phyloP scores from a whole-genome alignment of 176 grass and related monocot genomes.

The Avena sativa region DNA sequence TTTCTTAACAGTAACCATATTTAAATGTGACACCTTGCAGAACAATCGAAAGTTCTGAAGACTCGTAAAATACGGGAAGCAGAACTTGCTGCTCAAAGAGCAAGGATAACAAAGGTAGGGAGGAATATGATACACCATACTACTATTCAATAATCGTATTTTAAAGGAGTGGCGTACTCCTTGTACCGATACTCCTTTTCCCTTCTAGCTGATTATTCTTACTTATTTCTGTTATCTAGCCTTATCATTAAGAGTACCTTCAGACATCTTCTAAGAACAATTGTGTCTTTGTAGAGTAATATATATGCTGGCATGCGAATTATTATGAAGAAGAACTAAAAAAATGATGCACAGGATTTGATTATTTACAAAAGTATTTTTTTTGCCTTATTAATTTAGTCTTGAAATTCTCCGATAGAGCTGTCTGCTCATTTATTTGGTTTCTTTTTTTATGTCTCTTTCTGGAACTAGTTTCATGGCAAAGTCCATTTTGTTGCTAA shows the following conservation, averaged over 20 bases:
- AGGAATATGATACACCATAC: background rate
- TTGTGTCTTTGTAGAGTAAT: background rate
- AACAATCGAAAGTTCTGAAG: conserved; percentile 75
- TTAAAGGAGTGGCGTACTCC: background rate
- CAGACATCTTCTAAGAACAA: conserved; percentile 1
- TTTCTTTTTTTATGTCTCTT: background rate
- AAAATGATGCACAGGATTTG: background rate
- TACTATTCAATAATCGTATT: background rate
- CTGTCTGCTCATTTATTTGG: background rate
- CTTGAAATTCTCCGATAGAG: background rate
- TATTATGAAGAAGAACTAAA: background rate
- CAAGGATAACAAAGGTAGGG: conserved; percentile 78
- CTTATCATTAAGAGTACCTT: conserved; percentile 11
- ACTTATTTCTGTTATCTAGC: conserved; percentile 10
- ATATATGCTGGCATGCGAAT: conserved; percentile 14
- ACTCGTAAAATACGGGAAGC: conserved; percentile 90
- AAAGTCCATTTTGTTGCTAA: conserved; percentile 15
- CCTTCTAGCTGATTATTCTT: background rate
- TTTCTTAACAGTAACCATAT: conserved; percentile 23
- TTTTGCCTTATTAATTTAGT: background rate
- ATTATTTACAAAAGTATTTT: background rate
- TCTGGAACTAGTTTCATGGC: conserved; percentile 1
- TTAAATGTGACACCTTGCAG: conserved; percentile 48
- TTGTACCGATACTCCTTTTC: background rate
- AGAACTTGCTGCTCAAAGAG: conserved; percentile 78